Conservation (phyloP, 2,329 filamentous ascomycete species). For the Didymellaceae sp. region DNA sequence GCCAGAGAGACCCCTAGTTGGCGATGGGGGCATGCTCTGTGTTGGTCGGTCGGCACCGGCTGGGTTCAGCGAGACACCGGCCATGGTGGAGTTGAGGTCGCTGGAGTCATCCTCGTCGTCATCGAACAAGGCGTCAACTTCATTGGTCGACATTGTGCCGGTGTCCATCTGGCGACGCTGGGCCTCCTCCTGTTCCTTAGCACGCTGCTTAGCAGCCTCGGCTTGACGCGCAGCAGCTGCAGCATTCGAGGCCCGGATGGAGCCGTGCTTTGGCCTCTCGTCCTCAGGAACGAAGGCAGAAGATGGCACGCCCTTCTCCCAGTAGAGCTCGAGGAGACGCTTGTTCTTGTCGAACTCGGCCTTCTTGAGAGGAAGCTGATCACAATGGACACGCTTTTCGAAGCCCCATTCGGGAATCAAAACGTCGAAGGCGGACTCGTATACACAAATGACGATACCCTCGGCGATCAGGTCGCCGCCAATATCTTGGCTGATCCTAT, state of each 20-base stretch:
- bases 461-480: slow-evolving; percentile 94
- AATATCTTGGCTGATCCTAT: slow-evolving; percentile 83
- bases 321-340: slow-evolving; percentile 93
- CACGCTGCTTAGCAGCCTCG: slow-evolving; percentile 79
- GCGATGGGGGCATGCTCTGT: slow-evolving; percentile 93
- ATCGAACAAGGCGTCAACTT: slow-evolving; percentile 93
- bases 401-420: slow-evolving; percentile 98
- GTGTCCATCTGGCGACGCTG: slow-evolving; percentile 94
- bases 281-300: slow-evolving; percentile 97
- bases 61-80: slow-evolving; percentile 80
- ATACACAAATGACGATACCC: slow-evolving; percentile 94
- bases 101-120: slow-evolving; percentile 84
- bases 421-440: slow-evolving; percentile 98
- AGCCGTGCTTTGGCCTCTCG: slow-evolving; percentile 85
- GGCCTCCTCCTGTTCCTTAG: slow-evolving; percentile 87
- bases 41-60: slow-evolving; percentile 77
- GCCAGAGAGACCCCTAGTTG: slow-evolving; percentile 74
- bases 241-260: slow-evolving; percentile 75
- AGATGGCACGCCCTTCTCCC: slow-evolving; percentile 98
- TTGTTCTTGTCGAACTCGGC: slow-evolving; percentile 99
- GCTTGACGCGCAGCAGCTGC: slow-evolving; percentile 79
- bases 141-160: slow-evolving; percentile 89
- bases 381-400: slow-evolving; percentile 98
- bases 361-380: slow-evolving; percentile 97
- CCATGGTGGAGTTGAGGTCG: slow-evolving; percentile 88